Conservation (phyloP, 2,329 filamentous ascomycete genomes). For the Fusarium armeniacum region DNA sequence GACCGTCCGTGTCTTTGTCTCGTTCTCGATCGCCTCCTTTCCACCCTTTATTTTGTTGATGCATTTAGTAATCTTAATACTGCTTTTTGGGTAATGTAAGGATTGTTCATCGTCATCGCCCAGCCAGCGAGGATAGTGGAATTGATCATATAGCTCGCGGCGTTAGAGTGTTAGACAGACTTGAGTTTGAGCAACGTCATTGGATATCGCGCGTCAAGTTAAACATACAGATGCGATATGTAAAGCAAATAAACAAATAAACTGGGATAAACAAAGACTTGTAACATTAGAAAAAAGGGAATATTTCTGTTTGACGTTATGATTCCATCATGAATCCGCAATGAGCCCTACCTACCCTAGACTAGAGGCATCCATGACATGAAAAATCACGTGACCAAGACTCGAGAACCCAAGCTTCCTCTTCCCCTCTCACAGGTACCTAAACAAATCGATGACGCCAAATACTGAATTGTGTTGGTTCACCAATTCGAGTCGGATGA, state of each 20-base stretch:
- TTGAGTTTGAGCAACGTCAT: conserved; percentile 2
- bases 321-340: not conserved
- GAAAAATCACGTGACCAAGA: not conserved
- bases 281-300: not conserved
- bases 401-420: not conserved
- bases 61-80: not conserved
- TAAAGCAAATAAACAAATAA: not conserved
- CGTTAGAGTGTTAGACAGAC: not conserved
- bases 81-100: conserved; percentile 2
- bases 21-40: not conserved
- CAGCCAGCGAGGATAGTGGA: conserved; percentile 26
- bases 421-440: conserved; percentile 10
- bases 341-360: not conserved
- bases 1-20: conserved; percentile 8
- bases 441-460: conserved; percentile 39
- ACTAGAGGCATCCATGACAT: not conserved
- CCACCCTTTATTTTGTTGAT: not conserved
- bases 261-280: not conserved
- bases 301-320: not conserved
- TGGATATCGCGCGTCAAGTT: not conserved
- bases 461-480: not conserved
- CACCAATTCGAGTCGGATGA: not conserved
- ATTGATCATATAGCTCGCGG: conserved; percentile 17
- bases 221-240: not conserved
- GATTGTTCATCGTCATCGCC: conserved; percentile 18